Percentiles rank a stretch among this genome's conserved stretches.
Conservation (phyloP, 148 eudicot species). For the Heliosperma pusillum region DNA sequence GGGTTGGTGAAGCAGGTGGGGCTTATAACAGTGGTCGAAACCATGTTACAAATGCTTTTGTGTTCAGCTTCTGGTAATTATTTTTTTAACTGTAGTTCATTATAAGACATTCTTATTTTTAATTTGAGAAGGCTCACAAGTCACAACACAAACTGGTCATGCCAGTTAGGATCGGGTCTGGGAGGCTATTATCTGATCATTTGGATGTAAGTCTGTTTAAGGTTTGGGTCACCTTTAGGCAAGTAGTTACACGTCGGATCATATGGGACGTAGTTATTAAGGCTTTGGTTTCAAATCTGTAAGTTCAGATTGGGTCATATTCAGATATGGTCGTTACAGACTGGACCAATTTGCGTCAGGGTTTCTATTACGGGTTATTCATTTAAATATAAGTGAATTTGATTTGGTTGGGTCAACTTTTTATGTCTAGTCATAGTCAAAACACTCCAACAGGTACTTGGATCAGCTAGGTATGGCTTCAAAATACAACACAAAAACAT, state of each 20-base stretch:
- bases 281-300: neutral
- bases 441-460: constrained; percentile 52
- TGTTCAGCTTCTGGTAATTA: constrained; percentile 80
- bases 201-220: neutral
- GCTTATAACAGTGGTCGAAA: constrained; percentile 85
- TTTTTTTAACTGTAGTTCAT: neutral
- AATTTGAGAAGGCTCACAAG: no score
- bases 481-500: constrained; percentile 61
- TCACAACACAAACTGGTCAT: no score
- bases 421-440: neutral
- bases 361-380: no score
- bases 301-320: neutral
- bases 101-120: neutral
- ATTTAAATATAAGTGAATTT: no score
- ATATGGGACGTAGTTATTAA: neutral
- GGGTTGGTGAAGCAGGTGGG: constrained; percentile 97
- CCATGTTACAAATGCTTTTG: constrained; percentile 71
- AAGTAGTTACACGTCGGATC: neutral
- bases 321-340: no score
- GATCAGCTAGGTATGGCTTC: constrained; percentile 86
- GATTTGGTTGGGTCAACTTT: neutral
- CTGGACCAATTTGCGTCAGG: no score
- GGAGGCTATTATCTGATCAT: neutral
- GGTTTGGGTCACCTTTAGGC: neutral
- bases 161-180: no score